phyloP scores from a whole-genome alignment of 306 rosid species.

The Rosa persica region DNA sequence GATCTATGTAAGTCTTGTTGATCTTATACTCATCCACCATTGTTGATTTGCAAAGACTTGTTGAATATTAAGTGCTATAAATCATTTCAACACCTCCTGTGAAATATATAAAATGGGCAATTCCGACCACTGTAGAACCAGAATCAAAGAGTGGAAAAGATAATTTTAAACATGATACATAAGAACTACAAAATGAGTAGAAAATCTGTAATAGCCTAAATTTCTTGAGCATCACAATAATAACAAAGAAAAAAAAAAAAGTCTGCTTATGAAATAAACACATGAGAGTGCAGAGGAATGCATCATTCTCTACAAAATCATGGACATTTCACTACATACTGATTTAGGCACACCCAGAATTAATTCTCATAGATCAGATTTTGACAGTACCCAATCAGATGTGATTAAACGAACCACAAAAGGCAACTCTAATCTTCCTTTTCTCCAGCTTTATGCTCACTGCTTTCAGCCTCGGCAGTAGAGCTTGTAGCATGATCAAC shows the following conservation, averaged over 20 bases:
- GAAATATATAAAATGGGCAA: background rate
- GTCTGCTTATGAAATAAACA: too few species aligned
- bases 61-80: background rate
- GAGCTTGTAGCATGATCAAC: constrained; percentile 48
- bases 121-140: background rate
- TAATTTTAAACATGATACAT: background rate
- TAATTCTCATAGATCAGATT: background rate
- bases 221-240: background rate
- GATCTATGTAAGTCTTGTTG: background rate
- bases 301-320: background rate
- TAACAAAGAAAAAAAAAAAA: background rate
- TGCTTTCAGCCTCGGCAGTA: constrained; percentile 44
- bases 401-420: constrained; percentile 11
- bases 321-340: background rate
- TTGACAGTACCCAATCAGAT: background rate
- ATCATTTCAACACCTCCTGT: too few species aligned
- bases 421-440: constrained; percentile 64
- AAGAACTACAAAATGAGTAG: background rate
- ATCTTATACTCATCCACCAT: background rate
- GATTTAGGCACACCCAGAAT: background rate
- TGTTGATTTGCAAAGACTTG: background rate
- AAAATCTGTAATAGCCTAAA: background rate
- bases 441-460: constrained; percentile 59
- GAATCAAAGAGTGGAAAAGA: background rate
- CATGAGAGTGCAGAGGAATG: background rate